Percentiles rank a stretch among this genome's conserved stretches.
phyloP scores from a whole-genome alignment of 1,139 yeast species.

The Geotrichum macrosporum region DNA sequence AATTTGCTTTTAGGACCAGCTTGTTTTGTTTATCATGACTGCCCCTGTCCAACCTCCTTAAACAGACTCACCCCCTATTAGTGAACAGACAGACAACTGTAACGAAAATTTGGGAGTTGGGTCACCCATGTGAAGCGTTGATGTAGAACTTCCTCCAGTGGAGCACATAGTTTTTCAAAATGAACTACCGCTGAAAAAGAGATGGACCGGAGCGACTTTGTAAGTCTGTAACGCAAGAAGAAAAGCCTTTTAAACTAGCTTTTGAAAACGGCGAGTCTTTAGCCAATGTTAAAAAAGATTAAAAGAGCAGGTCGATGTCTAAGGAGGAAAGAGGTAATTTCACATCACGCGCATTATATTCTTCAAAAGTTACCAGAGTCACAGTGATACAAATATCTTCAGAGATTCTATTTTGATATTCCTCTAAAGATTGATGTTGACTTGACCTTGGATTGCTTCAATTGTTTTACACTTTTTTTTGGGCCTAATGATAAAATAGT shows the following conservation, averaged over 20 bases:
- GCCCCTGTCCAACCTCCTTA: no score
- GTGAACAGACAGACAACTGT: no score
- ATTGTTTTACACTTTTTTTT: conserved; percentile 30
- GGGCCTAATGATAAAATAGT: conserved; percentile 13
- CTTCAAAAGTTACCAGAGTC: conserved; percentile 2
- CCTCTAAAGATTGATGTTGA: conserved; percentile 24
- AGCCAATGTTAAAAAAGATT: conserved; percentile 8
- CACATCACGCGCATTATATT: no score
- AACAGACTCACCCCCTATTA: no score
- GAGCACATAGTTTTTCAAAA: background rate
- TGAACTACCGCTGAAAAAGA: conserved; percentile 10
- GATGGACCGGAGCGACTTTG: conserved; percentile 8
- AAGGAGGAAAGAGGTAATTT: no score
- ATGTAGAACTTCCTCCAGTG: background rate
- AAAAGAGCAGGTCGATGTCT: background rate
- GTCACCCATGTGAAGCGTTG: conserved; percentile 15
- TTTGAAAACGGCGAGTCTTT: conserved; percentile 11
- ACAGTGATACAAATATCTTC: conserved; percentile 10
- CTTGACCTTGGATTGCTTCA: conserved; percentile 25
- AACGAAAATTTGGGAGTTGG: conserved; percentile 2
- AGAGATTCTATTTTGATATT: conserved; percentile 23
- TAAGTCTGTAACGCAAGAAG: background rate
- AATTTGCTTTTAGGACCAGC: conserved; percentile 48
- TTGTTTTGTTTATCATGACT: conserved; percentile 48
- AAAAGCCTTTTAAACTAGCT: conserved; percentile 6